phyloP scores from a whole-genome alignment of 768 basidiomycete genomes.

The Pisolithus orientalis region DNA sequence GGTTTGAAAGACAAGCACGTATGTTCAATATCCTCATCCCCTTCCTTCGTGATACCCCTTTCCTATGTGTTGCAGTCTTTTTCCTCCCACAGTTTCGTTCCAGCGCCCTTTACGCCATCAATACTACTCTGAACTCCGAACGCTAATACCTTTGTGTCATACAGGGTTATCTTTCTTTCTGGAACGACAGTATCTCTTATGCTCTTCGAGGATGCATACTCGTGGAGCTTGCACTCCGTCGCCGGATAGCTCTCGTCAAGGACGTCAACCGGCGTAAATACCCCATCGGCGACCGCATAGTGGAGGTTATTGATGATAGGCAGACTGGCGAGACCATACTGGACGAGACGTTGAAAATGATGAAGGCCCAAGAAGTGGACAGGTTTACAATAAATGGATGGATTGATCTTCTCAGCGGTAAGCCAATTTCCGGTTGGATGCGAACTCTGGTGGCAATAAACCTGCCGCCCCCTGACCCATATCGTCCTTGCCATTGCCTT shows the following conservation, averaged over 20 bases:
- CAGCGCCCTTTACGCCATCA: neutral
- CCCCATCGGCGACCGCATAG: slow-evolving; percentile 72
- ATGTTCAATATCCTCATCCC: slow-evolving; percentile 17
- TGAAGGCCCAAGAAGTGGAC: slow-evolving; percentile 63
- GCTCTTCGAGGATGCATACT: slow-evolving; percentile 97
- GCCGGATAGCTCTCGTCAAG: slow-evolving; percentile 85
- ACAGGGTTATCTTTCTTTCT: slow-evolving; percentile 93
- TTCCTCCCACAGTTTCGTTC: neutral
- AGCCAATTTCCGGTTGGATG: neutral
- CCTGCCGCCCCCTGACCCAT: neutral
- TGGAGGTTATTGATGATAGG: slow-evolving; percentile 88
- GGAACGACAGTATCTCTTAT: slow-evolving; percentile 99
- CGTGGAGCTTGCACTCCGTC: slow-evolving; percentile 91
- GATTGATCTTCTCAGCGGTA: slow-evolving; percentile 93
- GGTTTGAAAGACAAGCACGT: slow-evolving; percentile 98
- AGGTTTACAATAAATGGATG: slow-evolving; percentile 75
- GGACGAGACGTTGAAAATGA: slow-evolving; percentile 94
- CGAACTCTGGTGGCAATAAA: neutral
- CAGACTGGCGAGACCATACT: slow-evolving; percentile 95
- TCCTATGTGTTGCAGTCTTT: slow-evolving; percentile 11
- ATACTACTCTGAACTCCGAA: neutral
- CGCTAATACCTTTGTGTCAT: slow-evolving; percentile 6
- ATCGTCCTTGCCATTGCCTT: neutral
- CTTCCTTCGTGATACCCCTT: slow-evolving; percentile 3
- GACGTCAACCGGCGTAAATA: slow-evolving; percentile 71